Evolutionary conservation across 768 basidiomycete genomes (phyloP).

Genomic region (Leccinum disarticulatum): DNA sequence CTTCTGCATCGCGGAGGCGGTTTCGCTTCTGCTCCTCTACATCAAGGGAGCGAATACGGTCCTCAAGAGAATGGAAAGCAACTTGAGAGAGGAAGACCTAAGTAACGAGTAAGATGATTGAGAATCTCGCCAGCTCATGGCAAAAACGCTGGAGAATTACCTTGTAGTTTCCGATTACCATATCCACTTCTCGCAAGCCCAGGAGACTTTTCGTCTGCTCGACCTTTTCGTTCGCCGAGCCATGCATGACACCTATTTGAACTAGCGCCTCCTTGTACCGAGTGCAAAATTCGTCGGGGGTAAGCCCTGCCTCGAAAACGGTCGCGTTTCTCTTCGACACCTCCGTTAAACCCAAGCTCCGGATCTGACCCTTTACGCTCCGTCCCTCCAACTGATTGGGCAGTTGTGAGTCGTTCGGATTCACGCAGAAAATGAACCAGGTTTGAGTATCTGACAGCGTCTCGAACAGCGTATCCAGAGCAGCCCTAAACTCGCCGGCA

Average conservation of each 20-base stretch:
- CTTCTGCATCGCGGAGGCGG: constrained; percentile 71
- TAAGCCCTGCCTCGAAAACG: constrained; percentile 83
- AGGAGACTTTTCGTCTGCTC: constrained; percentile 57
- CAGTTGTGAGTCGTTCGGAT: constrained; percentile 92
- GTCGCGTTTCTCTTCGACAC: constrained; percentile 65
- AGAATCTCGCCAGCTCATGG: constrained; percentile 1
- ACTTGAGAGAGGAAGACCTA: constrained; percentile 87
- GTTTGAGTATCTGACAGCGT: constrained; percentile 86
- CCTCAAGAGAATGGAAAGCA: constrained; percentile 90
- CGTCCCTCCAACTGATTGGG: constrained; percentile 93
- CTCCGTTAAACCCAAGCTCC: constrained; percentile 76
- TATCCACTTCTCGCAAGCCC: constrained; percentile 62
- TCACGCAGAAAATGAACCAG: constrained; percentile 92
- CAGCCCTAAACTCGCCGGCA: constrained; percentile 84
- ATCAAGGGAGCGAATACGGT: constrained; percentile 79
- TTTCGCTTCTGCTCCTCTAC: constrained; percentile 85
- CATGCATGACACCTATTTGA: constrained; percentile 56
- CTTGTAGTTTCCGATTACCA: constrained; percentile 83
- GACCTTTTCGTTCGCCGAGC: constrained; percentile 57
- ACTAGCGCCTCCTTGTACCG: constrained; percentile 71
- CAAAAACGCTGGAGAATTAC: constrained; percentile 38
- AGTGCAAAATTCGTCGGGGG: constrained; percentile 81
- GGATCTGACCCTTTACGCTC: constrained; percentile 88
- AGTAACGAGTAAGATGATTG: not conserved
- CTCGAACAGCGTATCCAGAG: constrained; percentile 82